phyloP scores from a whole-genome alignment of 192 early-diverging fungal genomes.

The Geranomyces michiganensis region DNA sequence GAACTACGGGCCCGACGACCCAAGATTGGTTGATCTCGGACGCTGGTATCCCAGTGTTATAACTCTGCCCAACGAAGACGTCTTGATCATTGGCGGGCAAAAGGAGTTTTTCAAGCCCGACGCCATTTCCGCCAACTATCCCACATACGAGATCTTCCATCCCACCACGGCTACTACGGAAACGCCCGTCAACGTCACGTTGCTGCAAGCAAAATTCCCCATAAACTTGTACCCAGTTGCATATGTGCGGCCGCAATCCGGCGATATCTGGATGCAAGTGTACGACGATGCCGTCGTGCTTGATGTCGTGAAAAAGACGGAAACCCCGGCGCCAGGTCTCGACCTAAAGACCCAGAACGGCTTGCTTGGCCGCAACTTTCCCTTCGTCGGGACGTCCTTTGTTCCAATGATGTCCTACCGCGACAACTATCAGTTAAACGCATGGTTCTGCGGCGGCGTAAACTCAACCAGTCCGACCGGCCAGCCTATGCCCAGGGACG shows the following conservation, averaged over 20 bases:
- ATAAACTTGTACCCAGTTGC: conserved; percentile 35
- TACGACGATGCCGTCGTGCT: conserved; percentile 14
- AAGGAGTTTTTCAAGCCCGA: conserved; percentile 18
- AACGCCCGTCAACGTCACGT: neutral
- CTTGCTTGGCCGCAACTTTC: conserved; percentile 24
- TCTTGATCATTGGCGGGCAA: conserved; percentile 32
- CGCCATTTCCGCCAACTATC: conserved; percentile 10
- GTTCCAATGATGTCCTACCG: conserved; percentile 33
- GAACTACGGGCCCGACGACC: conserved; percentile 14
- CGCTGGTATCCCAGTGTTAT: conserved; percentile 37
- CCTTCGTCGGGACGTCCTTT: conserved; percentile 37
- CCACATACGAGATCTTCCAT: conserved; percentile 37
- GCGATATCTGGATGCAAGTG: conserved; percentile 23
- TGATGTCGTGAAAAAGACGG: conserved; percentile 12
- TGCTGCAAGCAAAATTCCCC: conserved; percentile 9
- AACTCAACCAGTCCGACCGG: conserved; percentile 14
- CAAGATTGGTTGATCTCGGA: neutral
- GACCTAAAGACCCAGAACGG: neutral
- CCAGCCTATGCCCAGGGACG: conserved; percentile 2
- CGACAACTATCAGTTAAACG: conserved; percentile 30
- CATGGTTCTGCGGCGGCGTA: conserved; percentile 47
- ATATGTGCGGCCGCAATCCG: conserved; percentile 26
- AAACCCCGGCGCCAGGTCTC: neutral
- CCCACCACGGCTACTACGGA: conserved; percentile 12
- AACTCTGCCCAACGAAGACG: conserved; percentile 15